Base-by-base conservation (phyloP, 2,329 filamentous ascomycete genomes). In the Monilinia laxa region DNA sequence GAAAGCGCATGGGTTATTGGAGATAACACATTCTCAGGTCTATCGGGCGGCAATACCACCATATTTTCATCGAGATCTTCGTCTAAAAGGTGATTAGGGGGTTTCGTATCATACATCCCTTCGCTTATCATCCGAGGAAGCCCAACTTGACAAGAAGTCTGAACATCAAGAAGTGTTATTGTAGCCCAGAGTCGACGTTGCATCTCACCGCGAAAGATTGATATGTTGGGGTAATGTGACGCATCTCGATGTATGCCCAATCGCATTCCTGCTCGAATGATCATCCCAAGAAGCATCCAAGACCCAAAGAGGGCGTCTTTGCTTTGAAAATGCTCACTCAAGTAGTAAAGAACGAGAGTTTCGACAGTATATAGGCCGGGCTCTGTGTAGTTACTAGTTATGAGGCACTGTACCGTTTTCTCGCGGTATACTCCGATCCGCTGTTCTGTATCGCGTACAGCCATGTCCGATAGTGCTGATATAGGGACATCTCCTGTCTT, bases 131-230 rank as follows among this genome's bases (percentile, higher is more conserved):
- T 88, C 72, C 84, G 83, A 2, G 89, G 88, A 65, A 91, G 79
- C 2, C 88, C 88, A 67, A 90, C 81, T 74, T 90, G 87, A 72
- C 88, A 89, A 1, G 86, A 85, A 45, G 88, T 86, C 4, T 90
- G 76, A 9, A 87, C 76, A 73, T 91, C 89, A 52, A 89, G 80
- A 73, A 88, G 84, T 23, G 80, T 76, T 16, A 81, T 80, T 68
- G 83, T 77, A 67, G 81, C 81, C 84, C 84, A 86, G 70, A 82
- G 75, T 66, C 87, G 80, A 45, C 87, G 81, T 68, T 87, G 81
- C 85, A 90, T 93, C 76, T 86, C 84, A 7, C 82, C 82, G 60
- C 84, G 79, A 65, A 83, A 85, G 0, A 81, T 76, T 2, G 81
- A 79, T 42, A 86, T 80, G 54, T 79, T 80, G 2, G 82, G 79